A percentile compares a stretch with the other conserved stretches of the same genome.
Conservation (phyloP, 768 basidiomycete genomes). For the Rubroboletus satanas region DNA sequence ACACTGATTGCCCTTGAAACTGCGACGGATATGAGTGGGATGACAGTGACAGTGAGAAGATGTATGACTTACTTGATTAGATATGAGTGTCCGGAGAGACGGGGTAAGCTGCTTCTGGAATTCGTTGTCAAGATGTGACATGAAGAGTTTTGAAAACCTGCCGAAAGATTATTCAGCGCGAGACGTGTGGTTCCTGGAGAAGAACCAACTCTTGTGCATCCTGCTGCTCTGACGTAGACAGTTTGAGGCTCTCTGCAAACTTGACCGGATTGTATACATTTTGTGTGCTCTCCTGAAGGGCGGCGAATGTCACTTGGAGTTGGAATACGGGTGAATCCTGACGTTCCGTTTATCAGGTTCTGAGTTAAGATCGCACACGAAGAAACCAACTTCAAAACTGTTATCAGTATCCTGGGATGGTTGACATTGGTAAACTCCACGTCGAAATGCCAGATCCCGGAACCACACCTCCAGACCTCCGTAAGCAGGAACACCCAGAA, state of each 20-base stretch:
- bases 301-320: conserved; percentile 78
- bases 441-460: conserved; percentile 76
- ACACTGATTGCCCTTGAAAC: conserved; percentile 86
- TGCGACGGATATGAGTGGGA: conserved; percentile 29
- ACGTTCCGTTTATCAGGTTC: not conserved
- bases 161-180: conserved; percentile 2
- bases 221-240: conserved; percentile 85
- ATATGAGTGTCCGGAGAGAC: conserved; percentile 62
- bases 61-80: conserved; percentile 54
- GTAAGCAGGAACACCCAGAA: conserved; percentile 4
- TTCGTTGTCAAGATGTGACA: conserved; percentile 82
- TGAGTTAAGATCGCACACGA: not conserved
- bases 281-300: conserved; percentile 69
- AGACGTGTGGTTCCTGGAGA: not conserved
- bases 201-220: conserved; percentile 87
- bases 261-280: conserved; percentile 78
- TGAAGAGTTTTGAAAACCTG: conserved; percentile 93
- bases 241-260: conserved; percentile 78
- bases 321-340: conserved; percentile 79
- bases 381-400: conserved; percentile 39
- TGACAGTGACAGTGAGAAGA: not conserved
- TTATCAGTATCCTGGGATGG: conserved; percentile 48
- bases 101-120: conserved; percentile 77
- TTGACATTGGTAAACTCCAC: conserved; percentile 76
- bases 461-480: conserved; percentile 73